These are phyloP conservation scores for Primulina tabacum DNA, from an alignment of 257 asterid genomes.

Conservation along the genomic window DNA sequence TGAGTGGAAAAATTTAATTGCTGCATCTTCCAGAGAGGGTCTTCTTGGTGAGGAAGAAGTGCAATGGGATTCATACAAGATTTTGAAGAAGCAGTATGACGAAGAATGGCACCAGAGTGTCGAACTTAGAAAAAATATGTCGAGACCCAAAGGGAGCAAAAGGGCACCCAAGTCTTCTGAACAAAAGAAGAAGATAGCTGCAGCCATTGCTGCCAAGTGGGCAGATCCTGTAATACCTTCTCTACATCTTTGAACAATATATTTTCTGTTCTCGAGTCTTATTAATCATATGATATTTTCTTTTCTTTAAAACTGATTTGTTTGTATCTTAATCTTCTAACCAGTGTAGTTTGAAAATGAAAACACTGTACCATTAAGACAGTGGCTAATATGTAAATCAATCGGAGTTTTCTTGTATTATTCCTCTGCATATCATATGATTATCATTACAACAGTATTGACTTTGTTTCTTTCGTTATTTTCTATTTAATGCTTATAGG, in stretches of 20 bases:
- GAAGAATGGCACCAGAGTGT: slow-evolving; percentile 68
- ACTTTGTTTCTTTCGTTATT: slow-evolving; percentile 7
- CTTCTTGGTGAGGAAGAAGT: slow-evolving; percentile 67
- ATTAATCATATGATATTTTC: not conserved
- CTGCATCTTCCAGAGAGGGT: slow-evolving; percentile 64
- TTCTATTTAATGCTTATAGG: slow-evolving; percentile 35
- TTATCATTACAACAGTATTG: not conserved
- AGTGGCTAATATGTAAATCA: not conserved
- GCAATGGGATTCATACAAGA: slow-evolving; percentile 76
- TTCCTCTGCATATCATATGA: not conserved
- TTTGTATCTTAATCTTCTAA: not conserved
- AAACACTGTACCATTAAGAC: not conserved
- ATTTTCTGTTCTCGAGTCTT: not conserved
- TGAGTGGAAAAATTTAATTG: slow-evolving; percentile 84
- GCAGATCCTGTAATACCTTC: slow-evolving; percentile 77
- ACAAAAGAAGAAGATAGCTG: slow-evolving; percentile 86
- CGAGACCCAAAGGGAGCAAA: slow-evolving; percentile 62
- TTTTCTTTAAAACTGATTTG: not conserved
- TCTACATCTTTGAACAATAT: not conserved
- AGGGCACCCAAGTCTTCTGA: slow-evolving; percentile 89
- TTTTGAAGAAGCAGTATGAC: slow-evolving; percentile 52
- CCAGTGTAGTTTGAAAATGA: not conserved
- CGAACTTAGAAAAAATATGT: slow-evolving; percentile 48
- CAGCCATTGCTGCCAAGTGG: slow-evolving; percentile 93
- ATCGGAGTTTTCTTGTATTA: slow-evolving; percentile 13